Percentiles rank a stretch among this genome's conserved stretches.
Evolutionary conservation across 73 alveolate species (phyloP).

Genomic region (Tetrahymena malaccensis): DNA sequence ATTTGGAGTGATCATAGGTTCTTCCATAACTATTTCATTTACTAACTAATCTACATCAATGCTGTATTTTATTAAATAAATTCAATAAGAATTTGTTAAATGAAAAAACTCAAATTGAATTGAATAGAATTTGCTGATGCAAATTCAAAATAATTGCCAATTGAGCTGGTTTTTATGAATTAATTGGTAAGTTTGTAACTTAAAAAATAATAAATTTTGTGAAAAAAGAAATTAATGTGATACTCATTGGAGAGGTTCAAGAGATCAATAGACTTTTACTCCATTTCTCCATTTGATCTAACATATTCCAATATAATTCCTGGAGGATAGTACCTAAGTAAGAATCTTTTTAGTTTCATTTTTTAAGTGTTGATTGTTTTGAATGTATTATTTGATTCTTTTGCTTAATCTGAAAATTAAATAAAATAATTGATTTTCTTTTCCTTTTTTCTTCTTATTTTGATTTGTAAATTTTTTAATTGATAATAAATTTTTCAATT

Average conservation of each 20-base stretch:
- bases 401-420: background rate
- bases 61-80: background rate
- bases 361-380: conserved; percentile 1
- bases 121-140: background rate
- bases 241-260: conserved; percentile 64
- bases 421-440: background rate
- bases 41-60: conserved; percentile 91
- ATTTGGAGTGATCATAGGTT: conserved; percentile 85
- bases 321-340: conserved; percentile 95
- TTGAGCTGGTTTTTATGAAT: background rate
- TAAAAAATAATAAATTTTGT: background rate
- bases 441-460: background rate
- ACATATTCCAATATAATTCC: conserved; percentile 90
- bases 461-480: background rate
- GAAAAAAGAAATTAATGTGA: background rate
- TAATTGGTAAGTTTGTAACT: background rate
- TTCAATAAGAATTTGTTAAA: background rate
- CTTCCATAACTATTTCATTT: conserved; percentile 87
- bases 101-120: background rate
- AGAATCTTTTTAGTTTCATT: conserved; percentile 94
- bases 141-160: background rate
- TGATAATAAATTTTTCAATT: background rate
- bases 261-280: conserved; percentile 84
- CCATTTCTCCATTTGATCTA: conserved; percentile 85
- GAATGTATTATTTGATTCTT: background rate